These are phyloP conservation scores for Primulina tabacum DNA, from an alignment of 257 asterid genomes.

Conservation along the genomic window DNA sequence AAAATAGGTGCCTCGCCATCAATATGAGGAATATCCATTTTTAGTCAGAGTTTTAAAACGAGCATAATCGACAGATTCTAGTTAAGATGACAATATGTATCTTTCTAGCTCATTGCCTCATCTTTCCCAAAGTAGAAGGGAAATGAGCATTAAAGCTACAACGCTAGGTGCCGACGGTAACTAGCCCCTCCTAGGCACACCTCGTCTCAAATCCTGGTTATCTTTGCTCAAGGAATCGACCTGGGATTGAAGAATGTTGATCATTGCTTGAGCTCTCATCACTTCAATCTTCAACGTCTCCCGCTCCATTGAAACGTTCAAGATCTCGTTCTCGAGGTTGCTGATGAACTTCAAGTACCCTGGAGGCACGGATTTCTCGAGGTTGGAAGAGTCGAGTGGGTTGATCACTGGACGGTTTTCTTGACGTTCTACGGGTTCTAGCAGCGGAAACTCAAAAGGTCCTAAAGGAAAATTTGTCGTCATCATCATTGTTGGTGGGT, in stretches of 20 bases:
- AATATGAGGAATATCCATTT: constrained; percentile 26
- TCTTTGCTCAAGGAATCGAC: constrained; percentile 62
- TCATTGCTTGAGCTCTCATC: constrained; percentile 95
- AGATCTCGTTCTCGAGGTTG: constrained; percentile 77
- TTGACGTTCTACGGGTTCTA: constrained; percentile 55
- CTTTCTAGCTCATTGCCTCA: constrained; percentile 29
- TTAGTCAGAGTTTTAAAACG: constrained; percentile 25
- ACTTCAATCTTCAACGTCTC: constrained; percentile 87
- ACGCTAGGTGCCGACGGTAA: constrained; percentile 19
- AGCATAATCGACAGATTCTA: constrained; percentile 38
- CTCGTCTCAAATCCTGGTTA: constrained; percentile 51
- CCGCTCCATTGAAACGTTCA: constrained; percentile 81
- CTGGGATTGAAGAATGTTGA: constrained; percentile 78
- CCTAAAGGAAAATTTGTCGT: constrained; percentile 60
- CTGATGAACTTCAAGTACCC: constrained; percentile 83
- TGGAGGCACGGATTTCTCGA: constrained; percentile 91
- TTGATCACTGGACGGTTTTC: constrained; percentile 41
- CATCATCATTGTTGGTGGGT: constrained; percentile 58
- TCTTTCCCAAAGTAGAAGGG: constrained; percentile 33
- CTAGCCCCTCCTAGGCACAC: constrained; percentile 34
- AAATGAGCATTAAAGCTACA: constrained; percentile 22
- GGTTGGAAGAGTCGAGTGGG: constrained; percentile 71
- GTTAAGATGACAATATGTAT: constrained; percentile 30
- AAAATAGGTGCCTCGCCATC: not conserved
- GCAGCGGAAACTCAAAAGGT: constrained; percentile 62